Evolutionary conservation across 2,329 filamentous ascomycete genomes (phyloP).

Genomic region (Colletotrichum nymphaeae): DNA sequence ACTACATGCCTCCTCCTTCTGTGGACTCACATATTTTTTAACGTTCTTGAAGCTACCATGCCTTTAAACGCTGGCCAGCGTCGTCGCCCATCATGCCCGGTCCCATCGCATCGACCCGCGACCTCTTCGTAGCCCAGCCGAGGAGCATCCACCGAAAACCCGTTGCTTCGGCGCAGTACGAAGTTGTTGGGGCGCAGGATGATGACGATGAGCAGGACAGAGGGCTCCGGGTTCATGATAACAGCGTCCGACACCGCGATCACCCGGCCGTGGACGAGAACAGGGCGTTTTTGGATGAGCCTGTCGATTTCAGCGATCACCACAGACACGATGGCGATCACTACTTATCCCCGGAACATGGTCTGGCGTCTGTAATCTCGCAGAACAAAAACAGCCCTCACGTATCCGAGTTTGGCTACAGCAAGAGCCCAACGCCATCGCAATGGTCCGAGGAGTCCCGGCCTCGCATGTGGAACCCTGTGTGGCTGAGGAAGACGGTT

Average conservation of each 20-base stretch:
- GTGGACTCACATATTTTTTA: background rate
- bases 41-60: background rate
- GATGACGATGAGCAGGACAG: background rate
- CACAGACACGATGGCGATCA: background rate
- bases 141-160: background rate
- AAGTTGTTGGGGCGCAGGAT: background rate
- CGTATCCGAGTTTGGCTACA: background rate
- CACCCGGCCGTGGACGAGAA: background rate
- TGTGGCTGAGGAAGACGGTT: slow-evolving; percentile 37
- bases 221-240: background rate
- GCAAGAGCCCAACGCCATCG: background rate
- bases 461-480: slow-evolving; percentile 37
- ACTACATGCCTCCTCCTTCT: background rate
- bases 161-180: background rate
- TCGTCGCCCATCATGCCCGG: background rate
- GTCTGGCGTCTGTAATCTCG: background rate
- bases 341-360: too few relatives aligned
- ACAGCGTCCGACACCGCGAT: background rate
- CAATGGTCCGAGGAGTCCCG: background rate
- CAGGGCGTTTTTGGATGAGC: background rate
- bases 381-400: background rate
- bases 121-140: background rate
- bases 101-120: background rate
- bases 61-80: background rate
- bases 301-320: background rate